Base-by-base conservation (phyloP, 345 rosid genomes). In the Citrus cavaleriei region DNA sequence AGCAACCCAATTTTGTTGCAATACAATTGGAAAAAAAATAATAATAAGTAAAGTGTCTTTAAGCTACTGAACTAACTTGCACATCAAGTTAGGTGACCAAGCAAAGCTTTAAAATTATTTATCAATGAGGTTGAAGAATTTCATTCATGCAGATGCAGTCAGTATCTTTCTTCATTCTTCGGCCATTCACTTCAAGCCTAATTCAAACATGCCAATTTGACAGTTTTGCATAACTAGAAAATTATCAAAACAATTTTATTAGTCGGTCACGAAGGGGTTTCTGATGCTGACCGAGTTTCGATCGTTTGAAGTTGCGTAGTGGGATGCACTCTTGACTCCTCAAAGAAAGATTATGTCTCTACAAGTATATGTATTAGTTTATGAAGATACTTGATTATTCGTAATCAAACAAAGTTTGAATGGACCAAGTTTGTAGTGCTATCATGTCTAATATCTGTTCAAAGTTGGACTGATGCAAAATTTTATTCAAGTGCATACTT, bases 11-110 rank as follows among this genome's bases (percentile, higher is more conserved):
- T 51, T 51, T 51, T 51, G 57, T 69, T 22, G 76, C 77, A 46
- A n/a, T 42, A 42, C 16, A 3, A 42, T 42, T 42, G 51, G 1
- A 63, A 74, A 57, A 46, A 67, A 66, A 13, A 64, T 0, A 40
- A 68, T 9, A 10, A 3, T 3, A 12, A 42, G 6, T 10, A 42
- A 42, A 10, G 57, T 4, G 57, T 37, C 0, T 22, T 32, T 18
- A 35, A 49, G 78, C 68, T 27, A 46, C 25, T 12, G 61, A 55
- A 57, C 3, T 42, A 57, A 75, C 42, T 62, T n/a, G 79, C 25
- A 37, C 32, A 28, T 42, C 65, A 40, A 60, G 38, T 54, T 54
- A 18, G 58, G 22, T 18, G 70, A 78, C 30, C 84, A 62, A 65
- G 37, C 37, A 35, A 35, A 35, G 71, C 69, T 70, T 77, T 21